Evolutionary conservation across 805 yeast species (phyloP).

Genomic region (Candida glaebosa): DNA sequence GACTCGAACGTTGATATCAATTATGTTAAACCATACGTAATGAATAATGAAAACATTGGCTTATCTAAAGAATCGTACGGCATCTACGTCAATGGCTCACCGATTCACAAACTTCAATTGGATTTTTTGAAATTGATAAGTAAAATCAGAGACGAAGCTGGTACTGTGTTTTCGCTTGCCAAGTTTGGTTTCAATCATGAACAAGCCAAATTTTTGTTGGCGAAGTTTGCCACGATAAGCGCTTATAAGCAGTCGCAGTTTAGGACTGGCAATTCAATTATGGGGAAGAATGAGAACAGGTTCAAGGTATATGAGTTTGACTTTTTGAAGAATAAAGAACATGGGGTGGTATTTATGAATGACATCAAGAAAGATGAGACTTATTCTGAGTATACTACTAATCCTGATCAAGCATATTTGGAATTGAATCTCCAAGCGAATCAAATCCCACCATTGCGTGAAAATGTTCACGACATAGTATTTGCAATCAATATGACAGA

Average conservation of each 20-base stretch:
- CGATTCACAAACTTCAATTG: conserved; percentile 44
- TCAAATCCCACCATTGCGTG: conserved; percentile 63
- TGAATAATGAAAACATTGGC: conserved; percentile 34
- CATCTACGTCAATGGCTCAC: conserved; percentile 68
- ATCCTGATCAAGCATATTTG: conserved; percentile 46
- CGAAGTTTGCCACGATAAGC: conserved; percentile 37
- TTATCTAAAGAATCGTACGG: conserved; percentile 41
- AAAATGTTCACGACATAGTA: conserved; percentile 72
- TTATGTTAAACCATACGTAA: conserved; percentile 22
- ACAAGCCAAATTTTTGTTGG: conserved; percentile 31
- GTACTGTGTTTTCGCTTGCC: conserved; percentile 19
- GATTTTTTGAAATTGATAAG: conserved; percentile 42
- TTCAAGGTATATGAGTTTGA: conserved; percentile 26
- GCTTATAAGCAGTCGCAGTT: conserved; percentile 38
- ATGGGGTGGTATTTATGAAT: conserved; percentile 66
- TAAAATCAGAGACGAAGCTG: conserved; percentile 29
- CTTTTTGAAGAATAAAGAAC: conserved; percentile 16
- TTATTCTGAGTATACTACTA: conserved; percentile 43
- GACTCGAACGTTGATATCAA: conserved; percentile 10
- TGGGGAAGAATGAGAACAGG: conserved; percentile 33
- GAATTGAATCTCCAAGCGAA: conserved; percentile 39
- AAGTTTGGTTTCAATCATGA: conserved; percentile 25
- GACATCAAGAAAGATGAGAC: conserved; percentile 63
- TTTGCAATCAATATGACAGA: conserved; percentile 63
- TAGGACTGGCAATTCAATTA: conserved; percentile 27